Evolutionary conservation across 2,329 filamentous ascomycete genomes (phyloP).

Genomic region (Colletotrichum eremochloae): DNA sequence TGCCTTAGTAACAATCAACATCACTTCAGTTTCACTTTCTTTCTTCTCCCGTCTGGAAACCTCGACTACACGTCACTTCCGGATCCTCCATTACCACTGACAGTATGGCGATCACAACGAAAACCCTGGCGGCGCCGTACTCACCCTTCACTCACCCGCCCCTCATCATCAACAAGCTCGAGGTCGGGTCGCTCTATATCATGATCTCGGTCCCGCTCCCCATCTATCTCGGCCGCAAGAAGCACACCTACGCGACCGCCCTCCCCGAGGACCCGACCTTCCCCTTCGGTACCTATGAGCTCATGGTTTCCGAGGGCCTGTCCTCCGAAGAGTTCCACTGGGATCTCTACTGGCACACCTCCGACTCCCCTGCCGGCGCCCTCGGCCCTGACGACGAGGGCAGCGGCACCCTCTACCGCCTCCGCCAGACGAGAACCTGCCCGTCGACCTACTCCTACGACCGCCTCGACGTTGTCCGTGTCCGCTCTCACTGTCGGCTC

Average conservation of each 20-base stretch:
- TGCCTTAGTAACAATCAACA: background rate
- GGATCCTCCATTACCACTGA: background rate
- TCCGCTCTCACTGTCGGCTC: conserved; percentile 44
- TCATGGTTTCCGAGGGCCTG: conserved; percentile 41
- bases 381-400: background rate
- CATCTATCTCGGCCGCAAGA: conserved; percentile 24
- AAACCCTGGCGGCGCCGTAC: conserved; percentile 11
- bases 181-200: conserved; percentile 38
- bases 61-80: background rate
- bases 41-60: background rate
- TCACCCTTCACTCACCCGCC: conserved; percentile 20
- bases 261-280: conserved; percentile 38
- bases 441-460: conserved; percentile 26
- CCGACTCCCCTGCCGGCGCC: conserved; percentile 39
- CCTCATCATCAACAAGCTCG: conserved; percentile 14
- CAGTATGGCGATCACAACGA: background rate
- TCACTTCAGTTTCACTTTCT: background rate
- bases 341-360: conserved; percentile 54
- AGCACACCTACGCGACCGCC: conserved; percentile 20
- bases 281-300: conserved; percentile 42
- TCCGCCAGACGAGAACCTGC: conserved; percentile 7
- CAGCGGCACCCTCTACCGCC: conserved; percentile 35
- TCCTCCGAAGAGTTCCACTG: conserved; percentile 51
- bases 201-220: conserved; percentile 40
- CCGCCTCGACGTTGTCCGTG: conserved; percentile 15